phyloP scores from a whole-genome alignment of 345 rosid species.

The Rhizophora mangle region DNA sequence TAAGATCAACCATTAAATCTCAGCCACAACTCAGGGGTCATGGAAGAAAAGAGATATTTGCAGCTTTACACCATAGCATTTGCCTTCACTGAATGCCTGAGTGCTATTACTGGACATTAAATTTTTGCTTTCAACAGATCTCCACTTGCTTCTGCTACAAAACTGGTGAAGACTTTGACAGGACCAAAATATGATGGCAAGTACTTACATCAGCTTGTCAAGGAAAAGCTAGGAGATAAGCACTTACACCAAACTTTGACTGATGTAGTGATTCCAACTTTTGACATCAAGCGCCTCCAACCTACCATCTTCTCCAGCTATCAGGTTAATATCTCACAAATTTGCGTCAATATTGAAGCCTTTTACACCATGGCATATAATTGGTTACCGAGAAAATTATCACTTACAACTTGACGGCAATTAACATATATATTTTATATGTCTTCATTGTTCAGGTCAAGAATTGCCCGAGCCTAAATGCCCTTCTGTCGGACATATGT shows the following conservation, averaged over 20 bases:
- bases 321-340: slow-evolving; percentile 4
- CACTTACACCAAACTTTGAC: slow-evolving; percentile 19
- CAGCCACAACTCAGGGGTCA: too few species aligned
- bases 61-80: too few species aligned
- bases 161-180: slow-evolving; percentile 5
- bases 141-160: not conserved
- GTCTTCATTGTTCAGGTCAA: slow-evolving; percentile 9
- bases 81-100: too few species aligned
- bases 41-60: too few species aligned
- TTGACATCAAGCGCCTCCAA: slow-evolving; percentile 28
- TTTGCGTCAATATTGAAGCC: not conserved
- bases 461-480: slow-evolving; percentile 5
- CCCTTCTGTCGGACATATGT: slow-evolving; percentile 28
- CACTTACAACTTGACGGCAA: too few species aligned
- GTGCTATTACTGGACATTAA: too few species aligned
- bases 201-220: slow-evolving; percentile 11
- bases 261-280: slow-evolving; percentile 24
- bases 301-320: slow-evolving; percentile 30
- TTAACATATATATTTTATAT: not conserved
- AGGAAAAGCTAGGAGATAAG: slow-evolving; percentile 14
- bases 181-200: slow-evolving; percentile 32
- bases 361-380: not conserved
- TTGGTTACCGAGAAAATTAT: not conserved
- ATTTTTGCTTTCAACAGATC: not conserved
- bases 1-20: too few species aligned